Base-by-base conservation (phyloP, 164 flowering plant species). In the Stephania japonica region DNA sequence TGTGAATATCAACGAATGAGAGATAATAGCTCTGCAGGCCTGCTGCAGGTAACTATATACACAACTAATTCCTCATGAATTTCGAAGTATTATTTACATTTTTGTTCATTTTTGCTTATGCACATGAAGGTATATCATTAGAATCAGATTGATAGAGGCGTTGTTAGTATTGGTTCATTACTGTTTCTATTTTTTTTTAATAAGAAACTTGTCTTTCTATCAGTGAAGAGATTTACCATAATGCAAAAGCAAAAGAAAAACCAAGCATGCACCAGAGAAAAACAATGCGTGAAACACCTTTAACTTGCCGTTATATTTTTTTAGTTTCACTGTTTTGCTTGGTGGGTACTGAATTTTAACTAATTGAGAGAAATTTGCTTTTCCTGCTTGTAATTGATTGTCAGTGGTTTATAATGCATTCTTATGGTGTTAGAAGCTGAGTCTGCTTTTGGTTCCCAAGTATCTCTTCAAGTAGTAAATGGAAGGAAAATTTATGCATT, bases 21-120 rank as follows among this genome's bases (percentile, higher is more conserved):
- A 42, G 24, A 12, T 38, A 68, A 49, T 68, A 70, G 43, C 25
- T 77, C 23, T 65, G 42, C 70, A 50, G 67, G 64, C n/a, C 19
- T 47, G 24, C 68, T 69, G 66, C 74, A 72, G 83, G 80, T 80
- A 80, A 11, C 62, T 56, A 56, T 59, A 59, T 59, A 59, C n/a
- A 59, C 21, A 59, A 19, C 64, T 19, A 24, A 18, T 59, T 19
- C 64, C 23, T 59, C 21, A 7, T 21, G 23, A 24, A 19, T 59
- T 59, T 59, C 24, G 6, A 6, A n/a, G 21, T 59, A n/a, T 24
- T 59, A 24, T 59, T 59, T 19, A 7, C 64, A 4, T 59, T 59
- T n/a, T 59, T 59, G 9, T 21, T 21, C 23, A 19, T 59, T 59
- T 59, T 21, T 5, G 64, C 64, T 19, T 7, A 59, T 59, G 25